Conservation (phyloP, 345 rosid genomes). For the Eutrema japonicum region DNA sequence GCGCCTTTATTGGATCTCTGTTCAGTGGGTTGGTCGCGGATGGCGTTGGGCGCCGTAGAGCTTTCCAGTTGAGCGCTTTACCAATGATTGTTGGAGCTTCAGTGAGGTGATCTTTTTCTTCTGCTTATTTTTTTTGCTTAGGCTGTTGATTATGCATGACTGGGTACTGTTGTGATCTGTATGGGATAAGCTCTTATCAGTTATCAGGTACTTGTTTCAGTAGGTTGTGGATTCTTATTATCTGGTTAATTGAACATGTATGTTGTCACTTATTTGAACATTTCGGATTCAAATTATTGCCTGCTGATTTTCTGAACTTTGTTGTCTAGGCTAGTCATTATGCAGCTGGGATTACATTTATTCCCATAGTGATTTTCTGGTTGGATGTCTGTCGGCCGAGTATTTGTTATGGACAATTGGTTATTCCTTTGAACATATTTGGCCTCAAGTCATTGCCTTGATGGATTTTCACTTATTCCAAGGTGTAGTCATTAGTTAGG, state of each 20-base stretch:
- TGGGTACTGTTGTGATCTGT: background rate
- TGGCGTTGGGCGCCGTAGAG: slow-evolving; percentile 90
- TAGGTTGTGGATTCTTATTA: background rate
- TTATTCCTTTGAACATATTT: slow-evolving; percentile 11
- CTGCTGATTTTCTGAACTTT: slow-evolving; percentile 11
- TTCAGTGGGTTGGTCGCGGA: slow-evolving; percentile 91
- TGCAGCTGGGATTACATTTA: slow-evolving; percentile 12
- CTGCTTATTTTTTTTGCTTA: background rate
- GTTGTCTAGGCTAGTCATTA: slow-evolving; percentile 25
- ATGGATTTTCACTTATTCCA: slow-evolving; percentile 10
- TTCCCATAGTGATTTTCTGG: background rate
- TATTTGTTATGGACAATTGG: slow-evolving; percentile 5
- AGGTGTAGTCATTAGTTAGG: slow-evolving; percentile 13
- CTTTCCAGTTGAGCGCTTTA: slow-evolving; percentile 86
- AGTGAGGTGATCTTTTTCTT: slow-evolving; percentile 61
- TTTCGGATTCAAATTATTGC: background rate
- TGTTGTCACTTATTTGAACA: slow-evolving; percentile 10
- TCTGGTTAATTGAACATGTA: slow-evolving; percentile 6
- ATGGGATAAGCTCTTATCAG: background rate
- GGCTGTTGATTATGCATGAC: slow-evolving; percentile 14
- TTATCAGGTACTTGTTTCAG: slow-evolving; percentile 8
- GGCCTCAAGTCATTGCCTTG: slow-evolving; percentile 18
- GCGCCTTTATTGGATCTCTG: slow-evolving; percentile 85
- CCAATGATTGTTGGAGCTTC: slow-evolving; percentile 89
- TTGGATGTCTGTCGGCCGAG: background rate